These are phyloP conservation scores for Puccinia brachypodii DNA, from an alignment of 1,284 basidiomycete genomes.

Conservation along the genomic window DNA sequence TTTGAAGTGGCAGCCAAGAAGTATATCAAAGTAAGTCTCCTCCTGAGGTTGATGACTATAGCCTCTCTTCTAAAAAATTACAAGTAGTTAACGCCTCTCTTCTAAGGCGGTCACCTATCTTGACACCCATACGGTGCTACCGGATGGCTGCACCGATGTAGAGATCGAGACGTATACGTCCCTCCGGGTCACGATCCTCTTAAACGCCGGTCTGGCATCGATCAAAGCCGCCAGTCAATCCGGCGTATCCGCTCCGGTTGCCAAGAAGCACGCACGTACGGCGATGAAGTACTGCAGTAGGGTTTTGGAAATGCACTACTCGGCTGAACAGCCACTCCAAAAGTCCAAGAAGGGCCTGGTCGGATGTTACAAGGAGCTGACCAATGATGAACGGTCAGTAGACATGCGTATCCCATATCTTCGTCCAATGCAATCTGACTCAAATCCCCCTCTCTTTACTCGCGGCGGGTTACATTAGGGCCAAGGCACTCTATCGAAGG, in stretches of 20 bases:
- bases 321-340: slow-evolving; percentile 15
- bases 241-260: background rate
- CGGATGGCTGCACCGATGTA: slow-evolving; percentile 17
- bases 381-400: slow-evolving; percentile 33
- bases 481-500: slow-evolving; percentile 42
- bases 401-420: background rate
- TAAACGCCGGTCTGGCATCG: slow-evolving; percentile 26
- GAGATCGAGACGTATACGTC: slow-evolving; percentile 36
- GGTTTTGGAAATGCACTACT: slow-evolving; percentile 30
- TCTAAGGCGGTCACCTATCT: slow-evolving; percentile 33
- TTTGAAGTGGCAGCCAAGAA: slow-evolving; percentile 42
- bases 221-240: slow-evolving; percentile 39
- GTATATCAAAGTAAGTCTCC: slow-evolving; percentile 37
- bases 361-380: slow-evolving; percentile 33
- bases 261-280: slow-evolving; percentile 30
- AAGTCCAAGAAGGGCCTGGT: slow-evolving; percentile 7
- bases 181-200: slow-evolving; percentile 26
- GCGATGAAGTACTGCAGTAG: slow-evolving; percentile 40
- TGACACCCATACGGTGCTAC: slow-evolving; percentile 41
- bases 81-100: background rate
- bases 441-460: background rate
- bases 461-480: background rate
- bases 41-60: background rate
- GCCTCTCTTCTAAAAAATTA: background rate
- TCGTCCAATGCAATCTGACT: background rate